Percentiles rank a stretch among this genome's conserved stretches.
Evolutionary conservation across 768 basidiomycete genomes (phyloP).

Genomic region (Leccinum imitatum): DNA sequence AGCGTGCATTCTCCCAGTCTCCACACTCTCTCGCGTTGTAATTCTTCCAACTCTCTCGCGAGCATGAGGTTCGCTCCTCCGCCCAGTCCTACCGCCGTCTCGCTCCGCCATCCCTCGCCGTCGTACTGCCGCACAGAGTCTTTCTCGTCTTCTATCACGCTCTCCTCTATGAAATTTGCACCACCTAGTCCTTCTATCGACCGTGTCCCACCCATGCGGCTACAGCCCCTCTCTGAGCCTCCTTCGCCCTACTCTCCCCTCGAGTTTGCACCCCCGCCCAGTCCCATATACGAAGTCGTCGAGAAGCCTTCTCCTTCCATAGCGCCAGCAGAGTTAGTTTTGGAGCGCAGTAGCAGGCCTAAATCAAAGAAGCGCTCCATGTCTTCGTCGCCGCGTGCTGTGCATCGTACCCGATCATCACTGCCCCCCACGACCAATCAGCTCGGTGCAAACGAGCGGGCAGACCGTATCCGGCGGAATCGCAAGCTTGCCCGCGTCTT

Average conservation of each 20-base stretch:
- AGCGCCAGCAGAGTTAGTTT: slow-evolving; percentile 45
- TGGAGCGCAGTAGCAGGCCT: slow-evolving; percentile 32
- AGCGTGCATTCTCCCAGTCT: slow-evolving; percentile 19
- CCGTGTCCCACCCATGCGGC: neutral
- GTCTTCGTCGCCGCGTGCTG: slow-evolving; percentile 29
- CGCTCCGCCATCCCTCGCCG: slow-evolving; percentile 12
- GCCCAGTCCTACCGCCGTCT: slow-evolving; percentile 23
- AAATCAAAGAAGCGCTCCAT: slow-evolving; percentile 27
- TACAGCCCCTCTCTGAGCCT: slow-evolving; percentile 24
- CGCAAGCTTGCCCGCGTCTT: slow-evolving; percentile 81
- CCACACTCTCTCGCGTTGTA: slow-evolving; percentile 16
- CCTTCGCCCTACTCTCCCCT: slow-evolving; percentile 32
- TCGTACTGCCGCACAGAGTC: slow-evolving; percentile 3
- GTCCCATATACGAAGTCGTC: slow-evolving; percentile 1
- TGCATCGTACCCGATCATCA: slow-evolving; percentile 11
- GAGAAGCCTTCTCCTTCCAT: slow-evolving; percentile 46
- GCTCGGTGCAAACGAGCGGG: slow-evolving; percentile 62
- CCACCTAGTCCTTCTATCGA: slow-evolving; percentile 27
- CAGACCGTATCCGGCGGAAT: slow-evolving; percentile 68
- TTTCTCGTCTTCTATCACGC: slow-evolving; percentile 17
- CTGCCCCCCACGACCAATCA: slow-evolving; percentile 68
- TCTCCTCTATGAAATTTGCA: slow-evolving; percentile 33
- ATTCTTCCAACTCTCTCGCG: slow-evolving; percentile 28
- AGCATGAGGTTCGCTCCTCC: slow-evolving; percentile 35
- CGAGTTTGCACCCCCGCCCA: slow-evolving; percentile 28